Evolutionary conservation across 2,329 filamentous ascomycete genomes (phyloP).

Genomic region (Diplocarpon rosae): DNA sequence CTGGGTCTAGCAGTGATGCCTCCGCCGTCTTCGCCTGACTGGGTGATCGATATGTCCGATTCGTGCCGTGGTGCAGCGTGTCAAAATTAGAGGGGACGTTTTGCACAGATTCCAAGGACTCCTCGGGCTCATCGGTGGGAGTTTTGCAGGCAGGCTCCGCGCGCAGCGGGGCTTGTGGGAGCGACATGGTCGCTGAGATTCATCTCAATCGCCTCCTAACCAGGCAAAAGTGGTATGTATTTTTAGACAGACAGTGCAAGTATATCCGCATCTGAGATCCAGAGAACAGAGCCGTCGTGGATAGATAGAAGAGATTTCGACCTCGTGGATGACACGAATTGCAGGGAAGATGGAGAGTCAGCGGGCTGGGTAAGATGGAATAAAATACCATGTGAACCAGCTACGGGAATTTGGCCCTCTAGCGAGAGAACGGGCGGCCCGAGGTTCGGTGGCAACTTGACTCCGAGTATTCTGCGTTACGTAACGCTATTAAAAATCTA

Average conservation of each 20-base stretch:
- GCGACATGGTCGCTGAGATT: constrained; percentile 9
- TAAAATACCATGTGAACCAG: background rate
- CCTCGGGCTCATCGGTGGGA: constrained; percentile 13
- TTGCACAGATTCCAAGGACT: constrained; percentile 16
- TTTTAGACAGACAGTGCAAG: background rate
- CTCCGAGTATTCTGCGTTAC: too few relatives aligned
- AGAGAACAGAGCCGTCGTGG: background rate
- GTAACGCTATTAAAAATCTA: too few relatives aligned
- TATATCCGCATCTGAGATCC: background rate
- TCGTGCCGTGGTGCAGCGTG: constrained; percentile 14
- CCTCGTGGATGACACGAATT: background rate
- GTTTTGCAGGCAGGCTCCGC: constrained; percentile 3
- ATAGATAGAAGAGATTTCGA: background rate
- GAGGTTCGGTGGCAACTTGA: too few relatives aligned
- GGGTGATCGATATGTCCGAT: constrained; percentile 12
- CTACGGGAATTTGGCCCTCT: background rate
- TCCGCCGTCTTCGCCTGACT: constrained; percentile 8
- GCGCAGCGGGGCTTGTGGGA: constrained; percentile 4
- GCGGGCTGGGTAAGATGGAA: background rate
- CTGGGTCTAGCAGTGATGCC: constrained; percentile 24
- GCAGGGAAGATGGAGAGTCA: background rate
- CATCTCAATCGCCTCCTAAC: constrained; percentile 15
- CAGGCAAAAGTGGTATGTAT: background rate
- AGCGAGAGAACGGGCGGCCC: background rate
- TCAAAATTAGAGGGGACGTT: constrained; percentile 23